These are phyloP conservation scores for Cercophora scortea DNA, from an alignment of 495 filamentous ascomycete species.

Conservation along the genomic window DNA sequence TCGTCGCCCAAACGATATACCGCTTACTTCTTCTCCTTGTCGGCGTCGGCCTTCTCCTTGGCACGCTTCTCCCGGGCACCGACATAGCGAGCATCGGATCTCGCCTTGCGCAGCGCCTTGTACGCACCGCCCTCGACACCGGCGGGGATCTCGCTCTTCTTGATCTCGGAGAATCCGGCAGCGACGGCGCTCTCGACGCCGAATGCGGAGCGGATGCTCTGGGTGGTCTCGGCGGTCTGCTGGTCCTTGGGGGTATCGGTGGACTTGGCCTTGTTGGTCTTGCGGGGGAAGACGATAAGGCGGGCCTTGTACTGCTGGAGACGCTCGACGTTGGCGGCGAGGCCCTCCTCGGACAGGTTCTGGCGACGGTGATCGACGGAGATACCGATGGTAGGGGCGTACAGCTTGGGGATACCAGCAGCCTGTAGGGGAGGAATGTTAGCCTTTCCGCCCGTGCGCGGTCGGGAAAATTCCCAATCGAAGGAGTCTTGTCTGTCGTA, in stretches of 20 bases:
- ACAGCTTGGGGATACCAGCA: constrained; percentile 89
- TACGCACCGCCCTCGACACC: constrained; percentile 72
- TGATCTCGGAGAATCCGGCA: constrained; percentile 65
- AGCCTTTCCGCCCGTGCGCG: neutral
- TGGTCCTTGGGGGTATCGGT: constrained; percentile 86
- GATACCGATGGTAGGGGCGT: constrained; percentile 94
- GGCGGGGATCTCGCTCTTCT: constrained; percentile 70
- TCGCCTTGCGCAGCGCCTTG: constrained; percentile 73
- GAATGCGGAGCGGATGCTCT: constrained; percentile 47
- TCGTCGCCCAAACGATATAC: constrained; percentile 6
- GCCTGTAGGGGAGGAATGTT: constrained; percentile 49
- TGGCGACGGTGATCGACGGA: constrained; percentile 89
- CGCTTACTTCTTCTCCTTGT: constrained; percentile 81
- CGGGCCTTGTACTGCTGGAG: constrained; percentile 92
- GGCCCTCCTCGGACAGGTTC: constrained; percentile 92
- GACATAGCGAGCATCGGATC: constrained; percentile 71
- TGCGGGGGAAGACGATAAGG: constrained; percentile 96
- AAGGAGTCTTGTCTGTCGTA: constrained; percentile 39
- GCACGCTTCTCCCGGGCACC: constrained; percentile 90
- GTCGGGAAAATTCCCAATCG: too few relatives aligned
- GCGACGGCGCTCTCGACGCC: constrained; percentile 60
- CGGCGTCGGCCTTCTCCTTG: constrained; percentile 85
- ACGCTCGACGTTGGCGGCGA: constrained; percentile 87
- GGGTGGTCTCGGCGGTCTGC: constrained; percentile 59
- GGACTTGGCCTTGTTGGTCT: constrained; percentile 82